phyloP scores from a whole-genome alignment of 1,139 yeast genomes.

The Nakaseomyces kungkrabaensis region DNA sequence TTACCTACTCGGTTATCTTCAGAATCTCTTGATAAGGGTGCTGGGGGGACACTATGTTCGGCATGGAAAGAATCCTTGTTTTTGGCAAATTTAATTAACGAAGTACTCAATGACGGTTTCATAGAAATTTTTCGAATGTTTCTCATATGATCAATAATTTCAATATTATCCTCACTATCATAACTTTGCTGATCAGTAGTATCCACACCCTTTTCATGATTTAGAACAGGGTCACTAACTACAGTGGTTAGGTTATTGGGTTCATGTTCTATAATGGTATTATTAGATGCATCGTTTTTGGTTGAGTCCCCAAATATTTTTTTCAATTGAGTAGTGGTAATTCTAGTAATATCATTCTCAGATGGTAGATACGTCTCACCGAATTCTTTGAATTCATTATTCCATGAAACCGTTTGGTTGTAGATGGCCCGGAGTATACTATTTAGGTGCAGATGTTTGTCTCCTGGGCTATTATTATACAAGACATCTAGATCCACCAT shows the following conservation, averaged over 20 bases:
- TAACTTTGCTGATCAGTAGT: neutral
- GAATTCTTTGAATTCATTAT: conserved; percentile 71
- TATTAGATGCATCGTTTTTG: neutral
- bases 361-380: conserved; percentile 75
- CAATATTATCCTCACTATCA: neutral
- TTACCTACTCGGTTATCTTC: conserved; percentile 44
- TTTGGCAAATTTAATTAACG: neutral
- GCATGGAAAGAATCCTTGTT: neutral
- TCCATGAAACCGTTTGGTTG: conserved; percentile 82
- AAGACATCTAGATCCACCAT: conserved; percentile 40
- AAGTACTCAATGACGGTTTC: conserved; percentile 1
- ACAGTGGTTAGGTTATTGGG: neutral
- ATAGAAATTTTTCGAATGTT: neutral
- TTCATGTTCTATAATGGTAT: neutral
- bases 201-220: neutral
- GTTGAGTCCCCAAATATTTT: conserved; percentile 51
- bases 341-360: conserved; percentile 85
- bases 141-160: neutral
- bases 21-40: conserved; percentile 9
- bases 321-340: conserved; percentile 80
- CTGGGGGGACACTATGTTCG: neutral
- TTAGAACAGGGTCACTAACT: neutral
- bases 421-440: conserved; percentile 62
- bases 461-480: conserved; percentile 48
- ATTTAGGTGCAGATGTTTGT: conserved; percentile 63